Percentiles rank a stretch among this genome's conserved stretches.
Conservation (phyloP, 2,329 filamentous ascomycete species). For the Mollisiaceae sp. region DNA sequence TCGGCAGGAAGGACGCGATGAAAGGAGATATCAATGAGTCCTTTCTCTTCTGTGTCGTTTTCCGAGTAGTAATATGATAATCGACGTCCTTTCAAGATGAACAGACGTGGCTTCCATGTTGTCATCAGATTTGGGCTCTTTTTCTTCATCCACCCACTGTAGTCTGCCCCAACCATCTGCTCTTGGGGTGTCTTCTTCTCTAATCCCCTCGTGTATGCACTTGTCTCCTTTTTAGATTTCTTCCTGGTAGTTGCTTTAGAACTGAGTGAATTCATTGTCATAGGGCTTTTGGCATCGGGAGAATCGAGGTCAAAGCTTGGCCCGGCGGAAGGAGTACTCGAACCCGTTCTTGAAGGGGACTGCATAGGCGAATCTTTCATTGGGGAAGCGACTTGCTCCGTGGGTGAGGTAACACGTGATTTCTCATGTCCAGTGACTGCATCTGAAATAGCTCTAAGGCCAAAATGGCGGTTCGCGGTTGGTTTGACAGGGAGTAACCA, state of each 20-base stretch:
- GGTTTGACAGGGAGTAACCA: constrained; percentile 55
- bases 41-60: constrained; percentile 89
- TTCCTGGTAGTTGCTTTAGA: constrained; percentile 55
- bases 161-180: constrained; percentile 86
- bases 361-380: constrained; percentile 58
- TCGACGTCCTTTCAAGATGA: constrained; percentile 88
- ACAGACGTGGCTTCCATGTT: constrained; percentile 96
- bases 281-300: constrained; percentile 64
- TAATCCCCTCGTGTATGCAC: constrained; percentile 87
- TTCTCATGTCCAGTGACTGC: constrained; percentile 61
- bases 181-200: constrained; percentile 81
- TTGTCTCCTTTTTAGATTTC: constrained; percentile 93
- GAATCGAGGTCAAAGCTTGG: constrained; percentile 82
- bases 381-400: constrained; percentile 50
- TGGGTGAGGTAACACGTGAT: constrained; percentile 55
- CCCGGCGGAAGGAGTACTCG: constrained; percentile 69
- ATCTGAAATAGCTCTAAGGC: constrained; percentile 87
- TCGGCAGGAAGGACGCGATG: constrained; percentile 96
- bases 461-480: constrained; percentile 61
- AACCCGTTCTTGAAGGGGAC: constrained; percentile 78
- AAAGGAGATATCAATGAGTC: constrained; percentile 95
- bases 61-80: constrained; percentile 97
- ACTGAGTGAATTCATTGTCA: constrained; percentile 49
- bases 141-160: constrained; percentile 99
- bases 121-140: constrained; percentile 95